Base-by-base conservation (phyloP, 495 filamentous ascomycete genomes). In the Daldinia concentrica region DNA sequence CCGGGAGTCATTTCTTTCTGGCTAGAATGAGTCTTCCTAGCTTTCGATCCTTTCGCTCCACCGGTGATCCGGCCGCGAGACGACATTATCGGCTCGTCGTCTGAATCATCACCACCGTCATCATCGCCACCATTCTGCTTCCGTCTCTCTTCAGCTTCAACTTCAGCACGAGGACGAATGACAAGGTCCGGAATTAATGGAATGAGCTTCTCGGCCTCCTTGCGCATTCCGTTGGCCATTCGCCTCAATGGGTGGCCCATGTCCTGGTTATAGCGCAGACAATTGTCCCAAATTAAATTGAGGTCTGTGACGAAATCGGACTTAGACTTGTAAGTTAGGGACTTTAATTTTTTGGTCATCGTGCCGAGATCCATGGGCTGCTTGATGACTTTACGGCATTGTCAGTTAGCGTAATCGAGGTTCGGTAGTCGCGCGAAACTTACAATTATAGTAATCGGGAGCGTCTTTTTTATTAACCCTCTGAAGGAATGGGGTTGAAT, bases 61-160 rank as follows among this genome's bases (percentile, higher is more conserved):
- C 93, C 93, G 15, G 94, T 93, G 75, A 93, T 97, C 30, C 96
- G 90, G 58, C 95, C 96, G 64, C 96, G 88, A 56, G 95, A 96
- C 43, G 95, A 95, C 92, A 97, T 97, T 78, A 98, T 97, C 24
- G 96, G 95, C 79, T 98, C 96, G 77, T 99, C 95, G 69, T 98
- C 96, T 74, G 94, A 97, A 75, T 97, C 94, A 32, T 92, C 91
- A 56, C 90, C 92, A 1, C 84, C 93, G 62, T 93, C 93, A 69
- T 94, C 92, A 64, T 97, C 91, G 41, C 85, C 86, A 43, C 88
- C 88, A 50, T 88, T 87, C 72, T 95, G 92, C 71, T 92, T 87
- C 72, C 93, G 85, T 55, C 94, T 87, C 78, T 99, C 96, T 77
- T 98, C 96, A 50, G 95, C 95, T 78, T 99, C 95, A 2, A 98